Evolutionary conservation across 2,329 filamentous ascomycete genomes (phyloP), one percentile per base, ranked within the genome.

Genomic region (Fusarium robinianum): DNA sequence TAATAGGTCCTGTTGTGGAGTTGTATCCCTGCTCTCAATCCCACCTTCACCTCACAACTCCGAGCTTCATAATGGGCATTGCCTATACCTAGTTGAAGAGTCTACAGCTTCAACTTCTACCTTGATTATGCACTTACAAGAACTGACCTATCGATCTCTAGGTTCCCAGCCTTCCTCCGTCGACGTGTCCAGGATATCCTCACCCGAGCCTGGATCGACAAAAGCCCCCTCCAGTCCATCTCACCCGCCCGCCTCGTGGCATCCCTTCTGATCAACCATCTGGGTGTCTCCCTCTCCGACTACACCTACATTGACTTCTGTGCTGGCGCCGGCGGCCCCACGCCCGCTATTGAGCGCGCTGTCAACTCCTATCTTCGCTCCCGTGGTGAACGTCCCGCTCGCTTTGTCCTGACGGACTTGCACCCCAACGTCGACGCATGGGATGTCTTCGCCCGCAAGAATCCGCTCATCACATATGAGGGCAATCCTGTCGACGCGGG

Each of bases 271-370:
- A 70, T 75, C 25, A 67, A 66, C 15, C 69, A 77, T 27, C 73
- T 85, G 10, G 72, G 74, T 23, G 47, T 61, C 5, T 61, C 70
- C 17, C 69, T 80, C 2, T 67, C 72, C 12, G 66, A 71, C 2
- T 83, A 85, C 65, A 81, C 78, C 12, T 83, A 87, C 56, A 77
- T 90, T 49, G 87, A 91, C 69, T 88, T 90, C 66, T 89, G 86
- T 64, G 84, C 86, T 3, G 87, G 87, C 37, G 83, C 78, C 10
- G 87, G 87, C 26, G 87, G 87, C 0, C 85, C 85, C 1, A 88
- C 83, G 2, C 84, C 83, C 1, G 72, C 70, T 25, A 81, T 88
- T 36, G 84, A 86, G 64, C 71, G 68, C 8, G 69, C 76, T 27
- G 62, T 88, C 50, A 87, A 87, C 64, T 49, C 60, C 32, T 64